A percentile compares a stretch with the other conserved stretches of the same genome.
Evolutionary conservation across 805 yeast species (phyloP).

Genomic region (Candida suzukii): DNA sequence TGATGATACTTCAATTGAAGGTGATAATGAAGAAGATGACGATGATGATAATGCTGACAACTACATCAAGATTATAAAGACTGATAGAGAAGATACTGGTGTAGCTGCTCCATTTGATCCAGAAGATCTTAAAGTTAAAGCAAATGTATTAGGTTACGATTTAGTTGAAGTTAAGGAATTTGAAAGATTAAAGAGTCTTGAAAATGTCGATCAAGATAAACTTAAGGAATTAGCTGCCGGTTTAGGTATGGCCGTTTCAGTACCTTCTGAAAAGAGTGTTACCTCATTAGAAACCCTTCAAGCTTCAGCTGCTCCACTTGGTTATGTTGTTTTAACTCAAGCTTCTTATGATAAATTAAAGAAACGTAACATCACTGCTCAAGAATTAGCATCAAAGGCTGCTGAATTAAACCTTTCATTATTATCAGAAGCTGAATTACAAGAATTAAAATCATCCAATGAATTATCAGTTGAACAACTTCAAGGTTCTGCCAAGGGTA

Average conservation of each 20-base stretch:
- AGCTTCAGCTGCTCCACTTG: constrained; percentile 20
- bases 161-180: constrained; percentile 9
- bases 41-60: background rate
- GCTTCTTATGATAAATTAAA: constrained; percentile 25
- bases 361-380: constrained; percentile 20
- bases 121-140: constrained; percentile 8
- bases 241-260: constrained; percentile 7
- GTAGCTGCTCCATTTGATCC: constrained; percentile 1
- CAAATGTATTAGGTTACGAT: constrained; percentile 13
- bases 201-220: constrained; percentile 4
- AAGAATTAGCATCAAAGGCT: constrained; percentile 30
- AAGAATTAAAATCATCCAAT: constrained; percentile 8
- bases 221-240: constrained; percentile 16
- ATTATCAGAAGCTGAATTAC: constrained; percentile 19
- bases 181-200: constrained; percentile 5
- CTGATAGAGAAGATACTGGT: constrained; percentile 5
- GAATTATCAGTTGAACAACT: constrained; percentile 20
- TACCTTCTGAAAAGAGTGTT: background rate
- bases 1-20: constrained; percentile 15
- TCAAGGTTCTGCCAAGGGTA: constrained; percentile 31
- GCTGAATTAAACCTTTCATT: constrained; percentile 33
- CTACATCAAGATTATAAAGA: too few species aligned
- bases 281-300: constrained; percentile 7
- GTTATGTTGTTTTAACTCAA: constrained; percentile 25
- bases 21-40: constrained; percentile 6